Evolutionary conservation across 169 alveolate genomes (phyloP).

Genomic region (Plasmodium reichenowi): DNA sequence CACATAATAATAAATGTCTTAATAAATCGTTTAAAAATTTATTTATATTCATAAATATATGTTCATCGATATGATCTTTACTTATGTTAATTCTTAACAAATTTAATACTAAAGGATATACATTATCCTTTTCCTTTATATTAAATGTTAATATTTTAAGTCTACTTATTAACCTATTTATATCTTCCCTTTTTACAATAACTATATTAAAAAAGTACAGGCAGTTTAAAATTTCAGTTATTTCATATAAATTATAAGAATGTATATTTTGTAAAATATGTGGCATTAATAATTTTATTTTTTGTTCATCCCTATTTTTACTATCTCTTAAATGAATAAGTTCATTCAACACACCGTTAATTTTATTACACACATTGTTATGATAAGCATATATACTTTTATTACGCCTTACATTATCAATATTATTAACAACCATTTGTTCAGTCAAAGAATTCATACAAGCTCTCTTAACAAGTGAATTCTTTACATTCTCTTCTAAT

Average conservation of each 20-base stretch:
- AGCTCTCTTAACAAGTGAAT: background rate
- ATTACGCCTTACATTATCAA: background rate
- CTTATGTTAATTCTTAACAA: conserved; percentile 50
- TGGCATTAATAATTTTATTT: conserved; percentile 15
- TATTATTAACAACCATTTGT: background rate
- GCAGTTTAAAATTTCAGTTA: conserved; percentile 42
- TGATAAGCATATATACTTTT: conserved; percentile 12
- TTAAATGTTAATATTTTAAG: conserved; percentile 66
- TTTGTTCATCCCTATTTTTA: conserved; percentile 35
- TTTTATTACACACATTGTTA: too few relatives aligned
- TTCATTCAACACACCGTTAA: too few relatives aligned
- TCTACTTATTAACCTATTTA: conserved; percentile 51
- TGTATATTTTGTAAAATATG: conserved; percentile 27
- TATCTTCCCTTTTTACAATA: conserved; percentile 58
- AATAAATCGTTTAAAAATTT: conserved; percentile 40
- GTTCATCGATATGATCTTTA: conserved; percentile 15
- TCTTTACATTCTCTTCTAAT: too few relatives aligned
- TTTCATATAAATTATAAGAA: conserved; percentile 27
- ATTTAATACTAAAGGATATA: conserved; percentile 21
- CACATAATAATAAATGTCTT: conserved; percentile 1
- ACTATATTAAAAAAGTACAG: conserved; percentile 42
- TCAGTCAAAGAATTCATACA: background rate
- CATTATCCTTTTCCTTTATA: conserved; percentile 4
- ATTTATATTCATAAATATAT: conserved; percentile 6
- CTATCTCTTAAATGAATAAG: conserved; percentile 29